Percentiles rank a stretch among this genome's conserved stretches.
These are phyloP conservation scores for Coprinopsis sp. DNA, from an alignment of 768 basidiomycete species.

Conservation along the genomic window DNA sequence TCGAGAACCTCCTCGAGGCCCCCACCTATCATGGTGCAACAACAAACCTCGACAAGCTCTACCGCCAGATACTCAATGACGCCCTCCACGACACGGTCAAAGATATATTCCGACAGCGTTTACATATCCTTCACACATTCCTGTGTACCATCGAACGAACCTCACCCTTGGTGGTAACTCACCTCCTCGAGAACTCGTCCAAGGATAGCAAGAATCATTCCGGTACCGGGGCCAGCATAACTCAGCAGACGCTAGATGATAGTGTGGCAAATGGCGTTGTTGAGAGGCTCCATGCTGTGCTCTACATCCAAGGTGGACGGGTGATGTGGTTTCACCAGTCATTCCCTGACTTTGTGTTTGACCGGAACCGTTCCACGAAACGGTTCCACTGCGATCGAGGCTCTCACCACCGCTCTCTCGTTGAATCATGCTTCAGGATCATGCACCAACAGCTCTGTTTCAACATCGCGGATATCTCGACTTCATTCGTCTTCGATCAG, in stretches of 20 bases:
- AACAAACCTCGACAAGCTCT: conserved; percentile 13
- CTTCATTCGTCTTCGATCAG: neutral
- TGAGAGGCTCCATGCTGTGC: too few species aligned
- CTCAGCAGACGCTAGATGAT: neutral
- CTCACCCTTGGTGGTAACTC: conserved; percentile 13
- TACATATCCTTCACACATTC: conserved; percentile 18
- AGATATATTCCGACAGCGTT: conserved; percentile 3
- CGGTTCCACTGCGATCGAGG: neutral
- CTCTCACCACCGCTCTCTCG: neutral
- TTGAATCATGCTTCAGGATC: neutral
- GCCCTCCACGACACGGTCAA: conserved; percentile 11
- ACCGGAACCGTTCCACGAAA: neutral
- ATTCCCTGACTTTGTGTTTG: too few species aligned
- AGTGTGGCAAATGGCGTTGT: too few species aligned
- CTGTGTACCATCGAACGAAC: conserved; percentile 17
- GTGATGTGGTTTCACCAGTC: too few species aligned
- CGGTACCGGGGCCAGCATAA: neutral
- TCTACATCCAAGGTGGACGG: too few species aligned
- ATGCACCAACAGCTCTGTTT: neutral
- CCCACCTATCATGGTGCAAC: too few species aligned
- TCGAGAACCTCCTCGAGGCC: too few species aligned
- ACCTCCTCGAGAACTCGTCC: conserved; percentile 5
- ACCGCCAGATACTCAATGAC: conserved; percentile 13
- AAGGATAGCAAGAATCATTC: conserved; percentile 3
- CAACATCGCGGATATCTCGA: neutral